Evolutionary conservation across 257 asterid species (phyloP).

Genomic region (Solanum sejunctum): DNA sequence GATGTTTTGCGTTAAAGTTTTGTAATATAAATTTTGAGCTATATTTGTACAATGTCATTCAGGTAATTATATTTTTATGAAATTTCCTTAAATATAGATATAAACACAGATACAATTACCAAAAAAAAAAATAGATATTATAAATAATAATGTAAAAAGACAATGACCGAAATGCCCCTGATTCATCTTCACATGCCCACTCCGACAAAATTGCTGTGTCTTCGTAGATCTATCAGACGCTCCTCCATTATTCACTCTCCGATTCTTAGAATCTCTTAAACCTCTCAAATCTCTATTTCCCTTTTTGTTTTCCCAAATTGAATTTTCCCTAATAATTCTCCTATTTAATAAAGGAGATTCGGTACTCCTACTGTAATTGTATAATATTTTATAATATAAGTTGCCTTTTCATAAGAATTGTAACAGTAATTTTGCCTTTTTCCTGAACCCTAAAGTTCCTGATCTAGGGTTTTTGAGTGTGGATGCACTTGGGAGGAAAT

Average conservation of each 20-base stretch:
- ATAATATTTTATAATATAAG: background rate
- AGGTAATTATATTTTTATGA: background rate
- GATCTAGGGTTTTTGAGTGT: conserved; percentile 30
- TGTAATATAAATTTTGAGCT: background rate
- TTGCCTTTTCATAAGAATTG: background rate
- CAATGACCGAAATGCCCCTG: background rate
- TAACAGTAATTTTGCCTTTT: background rate
- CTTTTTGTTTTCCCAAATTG: background rate
- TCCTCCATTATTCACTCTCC: background rate
- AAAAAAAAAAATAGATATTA: too few species aligned
- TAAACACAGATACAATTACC: too few species aligned
- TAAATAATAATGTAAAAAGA: background rate
- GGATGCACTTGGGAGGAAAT: background rate
- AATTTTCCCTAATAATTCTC: background rate
- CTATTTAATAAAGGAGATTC: background rate
- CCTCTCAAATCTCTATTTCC: background rate
- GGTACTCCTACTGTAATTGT: background rate
- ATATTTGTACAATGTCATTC: too few species aligned
- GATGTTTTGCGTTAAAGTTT: background rate
- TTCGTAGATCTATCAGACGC: background rate
- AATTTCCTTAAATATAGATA: too few species aligned
- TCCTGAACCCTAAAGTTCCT: background rate
- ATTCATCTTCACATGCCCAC: background rate
- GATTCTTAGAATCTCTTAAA: background rate
- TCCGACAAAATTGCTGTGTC: background rate